phyloP scores from a whole-genome alignment of 805 yeast genomes.

The Yueomyces sinensis region DNA sequence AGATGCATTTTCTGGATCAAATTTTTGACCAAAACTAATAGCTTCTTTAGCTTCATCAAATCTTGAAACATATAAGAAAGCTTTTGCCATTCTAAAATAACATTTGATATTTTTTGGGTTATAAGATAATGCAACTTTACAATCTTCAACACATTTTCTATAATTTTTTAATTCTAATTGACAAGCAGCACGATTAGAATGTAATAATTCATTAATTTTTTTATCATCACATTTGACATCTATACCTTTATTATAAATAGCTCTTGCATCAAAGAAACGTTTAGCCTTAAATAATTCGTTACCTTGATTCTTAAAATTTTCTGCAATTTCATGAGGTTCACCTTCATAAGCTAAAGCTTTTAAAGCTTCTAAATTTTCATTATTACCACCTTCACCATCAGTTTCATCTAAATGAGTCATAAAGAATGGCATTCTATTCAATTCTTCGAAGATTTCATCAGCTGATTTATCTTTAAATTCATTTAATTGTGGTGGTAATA shows the following conservation, averaged over 20 bases:
- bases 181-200: slow-evolving; percentile 81
- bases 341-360: slow-evolving; percentile 91
- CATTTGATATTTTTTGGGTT: slow-evolving; percentile 75
- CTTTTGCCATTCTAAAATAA: slow-evolving; percentile 70
- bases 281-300: slow-evolving; percentile 70
- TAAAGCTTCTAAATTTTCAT: slow-evolving; percentile 69
- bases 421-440: slow-evolving; percentile 82
- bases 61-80: slow-evolving; percentile 54
- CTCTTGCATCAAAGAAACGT: slow-evolving; percentile 64
- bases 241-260: slow-evolving; percentile 67
- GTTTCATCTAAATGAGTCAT: slow-evolving; percentile 78
- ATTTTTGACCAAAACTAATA: slow-evolving; percentile 45
- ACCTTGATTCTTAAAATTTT: slow-evolving; percentile 84
- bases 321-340: slow-evolving; percentile 83
- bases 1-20: slow-evolving; percentile 49
- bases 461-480: slow-evolving; percentile 47
- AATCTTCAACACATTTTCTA: slow-evolving; percentile 76
- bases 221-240: slow-evolving; percentile 50
- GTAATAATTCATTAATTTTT: slow-evolving; percentile 47
- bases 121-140: slow-evolving; percentile 50
- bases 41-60: slow-evolving; percentile 62
- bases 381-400: slow-evolving; percentile 67
- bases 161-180: slow-evolving; percentile 76
- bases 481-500: slow-evolving; percentile 70
- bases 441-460: slow-evolving; percentile 64